These are phyloP conservation scores for Fraxinus ornus DNA, from an alignment of 305 asterid genomes.

Conservation along the genomic window DNA sequence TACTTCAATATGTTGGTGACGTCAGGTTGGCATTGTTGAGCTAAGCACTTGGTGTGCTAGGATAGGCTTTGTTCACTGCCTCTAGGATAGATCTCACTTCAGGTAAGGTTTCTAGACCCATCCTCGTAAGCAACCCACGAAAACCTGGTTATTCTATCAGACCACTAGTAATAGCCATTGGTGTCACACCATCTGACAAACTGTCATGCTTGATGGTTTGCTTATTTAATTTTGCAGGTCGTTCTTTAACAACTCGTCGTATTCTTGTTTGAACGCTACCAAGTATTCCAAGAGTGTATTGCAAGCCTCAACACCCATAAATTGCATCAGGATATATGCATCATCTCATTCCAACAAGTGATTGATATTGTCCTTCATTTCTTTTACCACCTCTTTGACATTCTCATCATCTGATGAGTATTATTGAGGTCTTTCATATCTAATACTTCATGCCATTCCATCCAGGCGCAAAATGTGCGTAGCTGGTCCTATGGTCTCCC, in stretches of 20 bases:
- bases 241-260: neutral
- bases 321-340: neutral
- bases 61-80: neutral
- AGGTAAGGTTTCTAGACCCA: neutral
- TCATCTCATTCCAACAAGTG: neutral
- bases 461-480: neutral
- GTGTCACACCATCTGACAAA: neutral
- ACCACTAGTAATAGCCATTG: neutral
- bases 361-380: neutral
- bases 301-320: neutral
- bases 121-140: neutral
- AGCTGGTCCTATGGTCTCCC: neutral
- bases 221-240: neutral
- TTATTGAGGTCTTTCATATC: neutral
- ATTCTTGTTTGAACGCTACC: neutral
- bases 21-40: neutral
- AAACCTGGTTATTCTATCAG: neutral
- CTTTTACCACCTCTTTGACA: neutral
- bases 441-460: neutral
- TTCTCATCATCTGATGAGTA: neutral
- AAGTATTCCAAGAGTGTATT: neutral
- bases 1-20: neutral
- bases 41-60: neutral
- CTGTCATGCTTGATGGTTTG: neutral
- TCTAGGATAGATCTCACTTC: neutral